Conservation (phyloP, 768 basidiomycete species). For the Naematelia aurantialba region DNA sequence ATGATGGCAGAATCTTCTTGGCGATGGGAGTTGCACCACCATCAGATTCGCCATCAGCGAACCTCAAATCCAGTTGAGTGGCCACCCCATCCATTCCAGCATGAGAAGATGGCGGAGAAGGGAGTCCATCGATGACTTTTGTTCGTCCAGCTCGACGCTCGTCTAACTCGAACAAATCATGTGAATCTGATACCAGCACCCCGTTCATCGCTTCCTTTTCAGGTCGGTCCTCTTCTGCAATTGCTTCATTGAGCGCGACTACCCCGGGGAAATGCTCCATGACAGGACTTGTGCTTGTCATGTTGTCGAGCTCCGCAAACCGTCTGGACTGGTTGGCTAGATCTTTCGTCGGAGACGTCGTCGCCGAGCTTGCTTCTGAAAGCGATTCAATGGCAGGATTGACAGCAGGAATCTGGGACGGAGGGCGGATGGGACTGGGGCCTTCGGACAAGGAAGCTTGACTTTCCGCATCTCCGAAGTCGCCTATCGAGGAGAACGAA, state of each 20-base stretch:
- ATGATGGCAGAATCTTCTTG: background rate
- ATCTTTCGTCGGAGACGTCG: background rate
- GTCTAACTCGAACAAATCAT: background rate
- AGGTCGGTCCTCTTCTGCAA: constrained; percentile 18
- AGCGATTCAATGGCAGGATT: background rate
- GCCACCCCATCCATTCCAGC: background rate
- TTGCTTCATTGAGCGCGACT: constrained; percentile 18
- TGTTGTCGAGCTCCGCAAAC: constrained; percentile 16
- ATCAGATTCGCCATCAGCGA: background rate
- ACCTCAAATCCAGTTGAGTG: background rate
- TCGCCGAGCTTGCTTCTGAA: background rate
- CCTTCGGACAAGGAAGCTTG: background rate
- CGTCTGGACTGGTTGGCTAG: constrained; percentile 5
- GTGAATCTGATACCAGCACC: background rate
- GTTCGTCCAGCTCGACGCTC: background rate
- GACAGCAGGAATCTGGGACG: constrained; percentile 13
- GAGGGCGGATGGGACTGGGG: background rate
- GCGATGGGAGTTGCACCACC: background rate
- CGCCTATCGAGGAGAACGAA: constrained; percentile 32
- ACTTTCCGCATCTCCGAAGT: constrained; percentile 13
- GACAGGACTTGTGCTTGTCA: constrained; percentile 9
- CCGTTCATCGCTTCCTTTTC: constrained; percentile 2
- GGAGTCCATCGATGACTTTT: background rate
- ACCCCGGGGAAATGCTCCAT: constrained; percentile 15
- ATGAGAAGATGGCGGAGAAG: constrained; percentile 7